Conservation (phyloP, 139 green algal species). For the Closterium sp. region DNA sequence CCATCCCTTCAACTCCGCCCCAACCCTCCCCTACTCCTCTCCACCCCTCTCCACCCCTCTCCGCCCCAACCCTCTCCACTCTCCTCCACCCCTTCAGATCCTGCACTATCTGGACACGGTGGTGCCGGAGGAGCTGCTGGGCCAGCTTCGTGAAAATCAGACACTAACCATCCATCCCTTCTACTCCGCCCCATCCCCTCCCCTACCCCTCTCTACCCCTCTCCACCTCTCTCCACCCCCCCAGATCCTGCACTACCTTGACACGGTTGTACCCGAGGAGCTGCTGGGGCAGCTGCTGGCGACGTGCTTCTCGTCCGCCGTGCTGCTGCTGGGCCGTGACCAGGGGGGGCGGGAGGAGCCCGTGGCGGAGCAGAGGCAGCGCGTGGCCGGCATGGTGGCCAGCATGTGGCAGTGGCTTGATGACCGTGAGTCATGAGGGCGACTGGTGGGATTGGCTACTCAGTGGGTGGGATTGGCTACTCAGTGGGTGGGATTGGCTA, state of each 20-base stretch:
- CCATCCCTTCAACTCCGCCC: not conserved
- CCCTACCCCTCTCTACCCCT: no score
- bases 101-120: not conserved
- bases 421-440: not conserved
- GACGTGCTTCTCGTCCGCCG: slow-evolving; percentile 23
- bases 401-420: not conserved
- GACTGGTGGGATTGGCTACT: not conserved
- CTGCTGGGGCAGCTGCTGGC: slow-evolving; percentile 40
- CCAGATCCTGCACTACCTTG: no score
- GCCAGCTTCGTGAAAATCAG: not conserved
- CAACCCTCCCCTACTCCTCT: not conserved
- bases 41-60: not conserved
- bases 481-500: no score
- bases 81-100: not conserved
- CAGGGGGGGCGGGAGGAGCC: slow-evolving; percentile 12
- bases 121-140: not conserved
- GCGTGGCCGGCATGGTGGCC: slow-evolving; percentile 4
- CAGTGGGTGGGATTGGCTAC: not conserved
- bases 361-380: not conserved
- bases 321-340: slow-evolving; percentile 7
- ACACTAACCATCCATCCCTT: no score
- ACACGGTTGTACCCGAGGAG: slow-evolving; percentile 39
- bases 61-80: not conserved
- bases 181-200: no score
- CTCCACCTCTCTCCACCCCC: no score